Conservation (phyloP, 2,329 filamentous ascomycete species). For the Aspergillus nomiae region DNA sequence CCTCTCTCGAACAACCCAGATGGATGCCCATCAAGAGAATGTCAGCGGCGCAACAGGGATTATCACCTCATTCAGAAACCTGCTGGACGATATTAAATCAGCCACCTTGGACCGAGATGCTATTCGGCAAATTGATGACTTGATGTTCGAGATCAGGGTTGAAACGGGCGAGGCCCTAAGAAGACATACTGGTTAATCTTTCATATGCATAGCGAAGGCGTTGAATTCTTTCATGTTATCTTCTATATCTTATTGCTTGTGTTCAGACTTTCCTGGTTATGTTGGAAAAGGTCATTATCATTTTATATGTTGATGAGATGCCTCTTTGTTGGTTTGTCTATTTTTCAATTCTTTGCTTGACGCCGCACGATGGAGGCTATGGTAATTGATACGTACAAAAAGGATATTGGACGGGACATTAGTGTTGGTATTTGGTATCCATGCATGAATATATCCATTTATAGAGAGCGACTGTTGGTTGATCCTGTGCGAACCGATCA, state of each 20-base stretch:
- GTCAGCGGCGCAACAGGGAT: conserved; percentile 40
- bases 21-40: conserved; percentile 9
- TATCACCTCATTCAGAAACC: conserved; percentile 54
- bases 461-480: neutral
- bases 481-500: no score
- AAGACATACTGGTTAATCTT: conserved; percentile 40
- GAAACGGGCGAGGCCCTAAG: conserved; percentile 71
- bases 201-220: conserved; percentile 40
- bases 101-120: conserved; percentile 65
- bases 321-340: neutral
- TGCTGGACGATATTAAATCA: conserved; percentile 62
- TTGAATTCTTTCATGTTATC: conserved; percentile 19
- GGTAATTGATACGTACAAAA: conserved; percentile 4
- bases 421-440: neutral
- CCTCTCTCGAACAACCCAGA: conserved; percentile 1
- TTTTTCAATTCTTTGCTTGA: neutral
- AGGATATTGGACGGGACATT: neutral
- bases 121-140: conserved; percentile 72
- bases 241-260: conserved; percentile 4
- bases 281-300: neutral
- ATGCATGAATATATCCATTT: conserved; percentile 2
- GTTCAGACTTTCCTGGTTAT: neutral
- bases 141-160: conserved; percentile 76
- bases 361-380: neutral
- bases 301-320: neutral